Evolutionary conservation across 2,329 filamentous ascomycete species (phyloP).

Genomic region (Calonectria montana): DNA sequence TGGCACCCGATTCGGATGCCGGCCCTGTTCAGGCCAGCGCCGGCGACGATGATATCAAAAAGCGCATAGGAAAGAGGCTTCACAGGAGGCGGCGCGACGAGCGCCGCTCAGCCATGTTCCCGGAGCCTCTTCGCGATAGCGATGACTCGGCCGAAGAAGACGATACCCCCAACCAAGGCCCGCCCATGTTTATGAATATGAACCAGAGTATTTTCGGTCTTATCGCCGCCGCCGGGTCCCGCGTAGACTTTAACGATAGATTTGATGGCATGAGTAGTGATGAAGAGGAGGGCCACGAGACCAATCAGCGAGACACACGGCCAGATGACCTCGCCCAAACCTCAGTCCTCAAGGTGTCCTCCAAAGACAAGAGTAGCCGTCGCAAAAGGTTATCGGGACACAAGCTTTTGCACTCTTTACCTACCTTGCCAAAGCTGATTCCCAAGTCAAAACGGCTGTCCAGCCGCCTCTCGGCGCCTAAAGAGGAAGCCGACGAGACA

Average conservation of each 20-base stretch:
- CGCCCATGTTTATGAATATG: conserved; percentile 76
- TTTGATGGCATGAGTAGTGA: conserved; percentile 86
- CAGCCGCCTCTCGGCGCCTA: conserved; percentile 52
- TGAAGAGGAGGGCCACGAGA: conserved; percentile 74
- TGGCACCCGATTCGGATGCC: conserved; percentile 35
- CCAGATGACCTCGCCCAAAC: conserved; percentile 54
- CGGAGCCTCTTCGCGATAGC: conserved; percentile 63
- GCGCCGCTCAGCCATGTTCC: conserved; percentile 54
- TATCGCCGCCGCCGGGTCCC: conserved; percentile 88
- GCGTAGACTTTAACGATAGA: conserved; percentile 82
- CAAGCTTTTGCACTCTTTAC: conserved; percentile 74
- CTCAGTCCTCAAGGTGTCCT: conserved; percentile 50
- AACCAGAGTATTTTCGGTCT: conserved; percentile 96
- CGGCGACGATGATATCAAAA: conserved; percentile 50
- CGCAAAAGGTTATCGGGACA: conserved; percentile 72
- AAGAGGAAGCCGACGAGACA: conserved; percentile 47
- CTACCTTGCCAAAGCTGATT: conserved; percentile 65
- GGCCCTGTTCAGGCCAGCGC: conserved; percentile 34
- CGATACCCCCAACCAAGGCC: conserved; percentile 55
- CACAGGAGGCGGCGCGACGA: conserved; percentile 57
- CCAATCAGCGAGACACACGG: conserved; percentile 58
- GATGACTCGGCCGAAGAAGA: conserved; percentile 64
- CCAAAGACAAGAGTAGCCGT: conserved; percentile 56
- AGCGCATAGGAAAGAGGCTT: conserved; percentile 56
- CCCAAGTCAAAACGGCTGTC: conserved; percentile 56